Evolutionary conservation across 192 early-diverging fungal genomes (phyloP).

Genomic region (Phycomyces blakesleeanus): DNA sequence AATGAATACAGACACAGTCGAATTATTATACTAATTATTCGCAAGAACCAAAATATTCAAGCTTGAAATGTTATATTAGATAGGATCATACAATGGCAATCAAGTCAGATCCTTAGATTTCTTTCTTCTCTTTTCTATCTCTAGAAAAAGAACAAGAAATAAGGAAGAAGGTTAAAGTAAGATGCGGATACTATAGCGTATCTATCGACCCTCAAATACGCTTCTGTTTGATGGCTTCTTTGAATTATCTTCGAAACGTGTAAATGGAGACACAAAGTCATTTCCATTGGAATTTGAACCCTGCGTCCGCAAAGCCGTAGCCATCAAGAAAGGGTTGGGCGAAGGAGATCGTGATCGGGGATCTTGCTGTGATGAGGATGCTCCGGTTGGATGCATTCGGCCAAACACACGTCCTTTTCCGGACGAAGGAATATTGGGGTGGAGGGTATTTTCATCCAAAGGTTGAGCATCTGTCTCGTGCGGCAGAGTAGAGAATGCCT

Average conservation of each 20-base stretch:
- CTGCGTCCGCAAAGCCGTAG: not conserved
- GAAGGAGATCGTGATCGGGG: constrained; percentile 8
- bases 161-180: no score
- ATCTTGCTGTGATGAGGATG: not conserved
- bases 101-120: no score
- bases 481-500: not conserved
- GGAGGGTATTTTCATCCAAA: not conserved
- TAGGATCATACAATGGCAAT: no score
- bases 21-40: no score
- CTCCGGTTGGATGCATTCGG: not conserved
- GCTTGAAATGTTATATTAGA: no score
- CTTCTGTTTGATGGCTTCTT: no score
- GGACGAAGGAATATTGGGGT: not conserved
- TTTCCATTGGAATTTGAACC: not conserved
- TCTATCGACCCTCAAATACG: no score
- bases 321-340: constrained; percentile 15
- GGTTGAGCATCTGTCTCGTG: not conserved
- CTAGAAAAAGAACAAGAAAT: no score
- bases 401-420: constrained; percentile 8
- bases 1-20: no score
- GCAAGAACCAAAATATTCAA: no score
- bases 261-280: not conserved
- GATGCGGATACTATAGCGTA: no score
- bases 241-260: not conserved
- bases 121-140: no score